Conservation (phyloP, 192 early-diverging fungal species). For the Gorgonomyces haynaldii region DNA sequence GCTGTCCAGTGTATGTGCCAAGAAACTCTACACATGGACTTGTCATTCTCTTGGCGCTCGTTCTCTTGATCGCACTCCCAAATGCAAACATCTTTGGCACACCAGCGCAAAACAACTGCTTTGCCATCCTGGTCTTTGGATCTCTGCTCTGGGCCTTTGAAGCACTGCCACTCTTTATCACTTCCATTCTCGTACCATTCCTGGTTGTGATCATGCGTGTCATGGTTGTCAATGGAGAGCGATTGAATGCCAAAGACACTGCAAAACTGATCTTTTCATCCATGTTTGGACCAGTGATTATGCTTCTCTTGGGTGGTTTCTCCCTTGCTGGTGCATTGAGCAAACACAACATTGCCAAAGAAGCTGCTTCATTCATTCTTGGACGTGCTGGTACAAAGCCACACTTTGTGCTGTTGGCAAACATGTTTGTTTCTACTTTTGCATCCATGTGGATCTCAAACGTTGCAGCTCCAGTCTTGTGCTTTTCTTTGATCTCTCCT, state of each 20-base stretch:
- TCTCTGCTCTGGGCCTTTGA: constrained; percentile 89
- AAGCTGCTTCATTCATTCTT: constrained; percentile 76
- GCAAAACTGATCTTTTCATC: constrained; percentile 77
- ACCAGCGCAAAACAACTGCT: constrained; percentile 74
- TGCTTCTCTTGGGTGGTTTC: constrained; percentile 92
- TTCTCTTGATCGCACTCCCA: not conserved
- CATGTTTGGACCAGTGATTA: constrained; percentile 94
- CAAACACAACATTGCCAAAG: constrained; percentile 91
- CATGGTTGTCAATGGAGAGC: constrained; percentile 50
- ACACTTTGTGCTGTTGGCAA: constrained; percentile 71
- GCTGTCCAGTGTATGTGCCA: not conserved
- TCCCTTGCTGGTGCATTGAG: constrained; percentile 85
- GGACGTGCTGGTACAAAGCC: constrained; percentile 82
- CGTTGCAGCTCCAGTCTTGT: constrained; percentile 92
- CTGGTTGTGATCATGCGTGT: constrained; percentile 75
- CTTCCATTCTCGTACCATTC: constrained; percentile 76
- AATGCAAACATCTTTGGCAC: not conserved
- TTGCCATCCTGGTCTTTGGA: constrained; percentile 83
- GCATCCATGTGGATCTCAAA: constrained; percentile 98
- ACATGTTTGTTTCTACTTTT: constrained; percentile 94
- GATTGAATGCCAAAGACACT: constrained; percentile 61
- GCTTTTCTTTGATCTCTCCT: constrained; percentile 81
- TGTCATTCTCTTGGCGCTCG: constrained; percentile 3
- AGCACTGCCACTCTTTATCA: constrained; percentile 86
- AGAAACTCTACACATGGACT: not conserved